Evolutionary conservation across 2,329 filamentous ascomycete species (phyloP).

Genomic region (Colletotrichum melonis): DNA sequence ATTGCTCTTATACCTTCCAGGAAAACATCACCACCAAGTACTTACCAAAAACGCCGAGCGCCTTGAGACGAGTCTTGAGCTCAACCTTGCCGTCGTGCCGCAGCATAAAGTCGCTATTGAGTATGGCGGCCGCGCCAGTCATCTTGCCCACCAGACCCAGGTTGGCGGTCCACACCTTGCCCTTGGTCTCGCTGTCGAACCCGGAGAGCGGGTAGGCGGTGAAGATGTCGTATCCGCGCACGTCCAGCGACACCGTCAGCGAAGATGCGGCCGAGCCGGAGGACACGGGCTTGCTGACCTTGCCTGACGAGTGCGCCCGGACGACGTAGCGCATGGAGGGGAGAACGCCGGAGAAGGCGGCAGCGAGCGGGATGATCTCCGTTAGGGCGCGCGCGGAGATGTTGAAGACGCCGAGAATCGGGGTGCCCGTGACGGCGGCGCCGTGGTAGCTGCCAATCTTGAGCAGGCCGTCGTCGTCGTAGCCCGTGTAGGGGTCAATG

Average conservation of each 20-base stretch:
- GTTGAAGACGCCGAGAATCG: conserved; percentile 89
- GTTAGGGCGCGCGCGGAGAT: conserved; percentile 70
- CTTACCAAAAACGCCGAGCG: conserved; percentile 78
- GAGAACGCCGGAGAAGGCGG: conserved; percentile 78
- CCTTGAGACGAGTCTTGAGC: conserved; percentile 79
- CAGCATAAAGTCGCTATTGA: conserved; percentile 69
- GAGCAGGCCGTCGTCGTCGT: conserved; percentile 78
- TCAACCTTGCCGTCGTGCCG: conserved; percentile 67
- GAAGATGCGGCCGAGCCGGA: conserved; percentile 58
- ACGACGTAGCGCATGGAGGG: conserved; percentile 73
- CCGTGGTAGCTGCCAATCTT: conserved; percentile 84
- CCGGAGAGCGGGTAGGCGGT: conserved; percentile 75
- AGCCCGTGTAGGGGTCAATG: conserved; percentile 79
- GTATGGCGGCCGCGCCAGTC: conserved; percentile 85
- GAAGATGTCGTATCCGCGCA: conserved; percentile 83
- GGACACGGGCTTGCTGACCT: conserved; percentile 65
- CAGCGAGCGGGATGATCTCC: conserved; percentile 76
- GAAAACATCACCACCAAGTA: too few species aligned
- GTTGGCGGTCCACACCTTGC: conserved; percentile 69
- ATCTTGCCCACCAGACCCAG: conserved; percentile 89
- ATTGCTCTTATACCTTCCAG: neutral
- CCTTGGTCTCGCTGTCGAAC: conserved; percentile 59
- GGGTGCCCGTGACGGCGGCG: conserved; percentile 73
- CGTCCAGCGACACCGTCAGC: conserved; percentile 71
- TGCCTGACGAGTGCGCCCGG: conserved; percentile 76